Evolutionary conservation across 2,329 filamentous ascomycete genomes (phyloP).

Genomic region (Remersonia thermophila): DNA sequence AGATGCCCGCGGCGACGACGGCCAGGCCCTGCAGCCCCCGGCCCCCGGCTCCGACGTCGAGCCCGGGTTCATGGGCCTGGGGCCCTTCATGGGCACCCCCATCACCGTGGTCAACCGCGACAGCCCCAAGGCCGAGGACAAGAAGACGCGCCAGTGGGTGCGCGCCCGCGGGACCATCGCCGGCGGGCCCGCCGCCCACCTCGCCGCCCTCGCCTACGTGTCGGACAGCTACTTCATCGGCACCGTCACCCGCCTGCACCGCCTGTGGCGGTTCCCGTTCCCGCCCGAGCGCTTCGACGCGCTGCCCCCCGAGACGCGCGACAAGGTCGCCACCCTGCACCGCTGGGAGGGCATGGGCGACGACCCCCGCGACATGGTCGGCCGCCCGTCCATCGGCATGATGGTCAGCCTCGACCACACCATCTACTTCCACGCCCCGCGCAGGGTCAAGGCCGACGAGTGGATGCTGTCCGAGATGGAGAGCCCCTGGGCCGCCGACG

Average conservation of each 20-base stretch:
- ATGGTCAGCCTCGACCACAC: conserved; percentile 70
- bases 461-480: conserved; percentile 76
- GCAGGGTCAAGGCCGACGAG: conserved; percentile 47
- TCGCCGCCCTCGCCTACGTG: conserved; percentile 85
- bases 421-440: conserved; percentile 55
- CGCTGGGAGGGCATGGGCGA: conserved; percentile 26
- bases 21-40: conserved; percentile 13
- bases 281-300: conserved; percentile 36
- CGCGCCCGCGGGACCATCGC: conserved; percentile 64
- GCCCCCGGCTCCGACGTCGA: conserved; percentile 29
- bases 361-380: conserved; percentile 30
- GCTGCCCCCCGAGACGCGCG: conserved; percentile 27
- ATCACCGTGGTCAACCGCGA: conserved; percentile 30
- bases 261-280: conserved; percentile 59
- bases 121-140: conserved; percentile 46
- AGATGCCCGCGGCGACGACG: conserved; percentile 33
- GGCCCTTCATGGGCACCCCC: conserved; percentile 35
- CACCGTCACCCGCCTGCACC: conserved; percentile 70
- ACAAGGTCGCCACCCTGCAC: conserved; percentile 26
- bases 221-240: conserved; percentile 89
- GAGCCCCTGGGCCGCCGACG: conserved; percentile 69
- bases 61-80: conserved; percentile 37
- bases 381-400: conserved; percentile 59
- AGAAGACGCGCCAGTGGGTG: conserved; percentile 62
- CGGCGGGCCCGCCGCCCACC: conserved; percentile 68